phyloP scores from a whole-genome alignment of 2,329 filamentous ascomycete species.

The Colletotrichum sp. region DNA sequence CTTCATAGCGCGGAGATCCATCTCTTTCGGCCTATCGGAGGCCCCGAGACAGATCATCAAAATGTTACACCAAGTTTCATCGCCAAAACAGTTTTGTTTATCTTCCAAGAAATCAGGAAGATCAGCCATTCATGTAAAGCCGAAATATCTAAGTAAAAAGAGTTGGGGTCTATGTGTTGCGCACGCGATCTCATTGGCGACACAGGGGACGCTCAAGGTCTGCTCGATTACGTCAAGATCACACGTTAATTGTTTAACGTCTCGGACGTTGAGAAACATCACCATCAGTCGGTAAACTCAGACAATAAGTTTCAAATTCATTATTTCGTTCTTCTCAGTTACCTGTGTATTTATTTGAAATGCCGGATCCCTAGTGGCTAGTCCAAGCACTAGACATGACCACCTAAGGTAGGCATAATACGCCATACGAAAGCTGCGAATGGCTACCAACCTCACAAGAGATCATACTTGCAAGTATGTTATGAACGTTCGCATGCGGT shows the following conservation, averaged over 20 bases:
- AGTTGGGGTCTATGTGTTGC: accelerated
- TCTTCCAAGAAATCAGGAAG: background rate
- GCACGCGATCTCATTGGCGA: background rate
- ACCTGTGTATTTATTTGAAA: background rate
- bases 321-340: background rate
- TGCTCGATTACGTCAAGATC: background rate
- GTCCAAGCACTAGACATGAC: background rate
- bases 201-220: background rate
- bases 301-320: background rate
- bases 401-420: no score
- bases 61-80: background rate
- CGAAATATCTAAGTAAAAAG: no score
- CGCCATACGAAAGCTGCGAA: no score
- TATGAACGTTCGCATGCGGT: no score
- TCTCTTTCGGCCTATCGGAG: background rate
- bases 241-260: background rate
- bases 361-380: no score
- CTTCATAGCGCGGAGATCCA: background rate
- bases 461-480: no score
- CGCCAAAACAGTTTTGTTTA: background rate
- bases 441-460: no score
- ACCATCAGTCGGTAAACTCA: background rate
- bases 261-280: background rate
- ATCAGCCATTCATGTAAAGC: background rate
- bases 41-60: background rate